Base-by-base conservation (phyloP, 2,329 filamentous ascomycete genomes). In the Didymella arachidicola region DNA sequence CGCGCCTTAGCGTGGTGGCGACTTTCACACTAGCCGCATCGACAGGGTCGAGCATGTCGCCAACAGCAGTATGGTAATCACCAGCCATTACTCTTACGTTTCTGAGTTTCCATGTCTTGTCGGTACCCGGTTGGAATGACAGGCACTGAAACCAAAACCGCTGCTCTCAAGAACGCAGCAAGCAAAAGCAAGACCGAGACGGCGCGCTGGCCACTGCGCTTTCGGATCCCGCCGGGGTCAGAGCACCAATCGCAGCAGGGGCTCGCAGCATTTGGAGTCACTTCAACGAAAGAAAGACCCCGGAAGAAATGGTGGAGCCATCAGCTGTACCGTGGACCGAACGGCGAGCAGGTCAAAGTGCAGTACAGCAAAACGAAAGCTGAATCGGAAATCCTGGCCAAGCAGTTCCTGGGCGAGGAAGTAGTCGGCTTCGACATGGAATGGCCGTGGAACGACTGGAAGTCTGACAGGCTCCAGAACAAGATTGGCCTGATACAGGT, bases 381-480 rank as follows among this genome's bases (percentile, higher is more conserved):
- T 34, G 86, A 85, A 2, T 89, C 90, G 18, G 92, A 97, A 73
- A 77, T 80, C 6, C 83, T 90, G 7, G 80, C 85, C 18, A 76
- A 84, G 57, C 82, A 89, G 57, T 97, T 97, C 66, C 71, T 87
- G 38, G 65, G 83, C 26, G 87, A 95, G 69, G 81, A 86, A 38
- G 77, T 96, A 2, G 74, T 97, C n/a, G 93, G 93, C 0, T 92
- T 97, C 61, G 93, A 97, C 70, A 83, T 97, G 61, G 94, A 97
- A 79, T 97, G 94, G 93, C 82, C 86, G 51, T 66, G 64, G 36
- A 60, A 83, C 6, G 82, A 86, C 0, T 79, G 72, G 6, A 80
- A 73, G 19, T 67, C 63, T 7, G 80, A 82, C 3, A 39, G n/a
- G 4, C 78, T 87, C 4, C 89, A 90, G 63, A 81, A 84, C 50